phyloP scores from a whole-genome alignment of 495 filamentous ascomycete genomes.

The Hyphodiscus hymeniophilus region DNA sequence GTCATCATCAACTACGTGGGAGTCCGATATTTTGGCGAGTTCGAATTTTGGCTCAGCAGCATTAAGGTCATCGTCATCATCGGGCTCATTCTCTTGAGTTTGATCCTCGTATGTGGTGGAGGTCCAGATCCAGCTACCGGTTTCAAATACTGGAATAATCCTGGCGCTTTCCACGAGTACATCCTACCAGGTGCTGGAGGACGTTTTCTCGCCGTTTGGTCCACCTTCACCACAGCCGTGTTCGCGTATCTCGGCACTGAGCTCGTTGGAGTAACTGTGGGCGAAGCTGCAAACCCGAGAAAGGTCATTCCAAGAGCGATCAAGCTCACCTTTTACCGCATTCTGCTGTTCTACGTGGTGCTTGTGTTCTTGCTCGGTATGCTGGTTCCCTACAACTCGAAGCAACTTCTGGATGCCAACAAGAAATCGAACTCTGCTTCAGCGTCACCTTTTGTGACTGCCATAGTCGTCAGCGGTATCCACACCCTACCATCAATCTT shows the following conservation, averaged over 20 bases:
- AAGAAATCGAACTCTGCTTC: conserved; percentile 47
- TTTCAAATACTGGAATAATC: conserved; percentile 61
- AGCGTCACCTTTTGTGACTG: conserved; percentile 65
- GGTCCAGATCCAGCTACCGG: conserved; percentile 36
- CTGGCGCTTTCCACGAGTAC: conserved; percentile 51
- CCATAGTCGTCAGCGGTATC: conserved; percentile 56
- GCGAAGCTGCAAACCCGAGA: conserved; percentile 63
- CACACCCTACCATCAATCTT: conserved; percentile 50
- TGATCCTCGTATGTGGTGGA: conserved; percentile 26
- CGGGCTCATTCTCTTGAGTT: conserved; percentile 32
- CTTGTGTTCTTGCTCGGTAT: conserved; percentile 65
- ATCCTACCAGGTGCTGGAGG: conserved; percentile 40
- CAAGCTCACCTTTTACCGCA: conserved; percentile 62
- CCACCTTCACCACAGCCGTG: conserved; percentile 62
- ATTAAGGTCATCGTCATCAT: conserved; percentile 69
- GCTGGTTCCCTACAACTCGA: conserved; percentile 51
- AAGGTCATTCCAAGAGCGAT: conserved; percentile 61
- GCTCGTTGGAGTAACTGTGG: conserved; percentile 68
- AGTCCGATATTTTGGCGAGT: conserved; percentile 62
- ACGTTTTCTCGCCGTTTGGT: conserved; percentile 68
- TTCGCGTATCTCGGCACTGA: conserved; percentile 86
- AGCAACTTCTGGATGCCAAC: conserved; percentile 42
- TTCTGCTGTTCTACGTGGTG: conserved; percentile 63
- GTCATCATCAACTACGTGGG: conserved; percentile 59
- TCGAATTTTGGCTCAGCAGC: conserved; percentile 27